A percentile compares a stretch with the other conserved stretches of the same genome.
These are phyloP conservation scores for Purpureocillium takamizusanense DNA, from an alignment of 2,329 filamentous ascomycete genomes.

Conservation along the genomic window DNA sequence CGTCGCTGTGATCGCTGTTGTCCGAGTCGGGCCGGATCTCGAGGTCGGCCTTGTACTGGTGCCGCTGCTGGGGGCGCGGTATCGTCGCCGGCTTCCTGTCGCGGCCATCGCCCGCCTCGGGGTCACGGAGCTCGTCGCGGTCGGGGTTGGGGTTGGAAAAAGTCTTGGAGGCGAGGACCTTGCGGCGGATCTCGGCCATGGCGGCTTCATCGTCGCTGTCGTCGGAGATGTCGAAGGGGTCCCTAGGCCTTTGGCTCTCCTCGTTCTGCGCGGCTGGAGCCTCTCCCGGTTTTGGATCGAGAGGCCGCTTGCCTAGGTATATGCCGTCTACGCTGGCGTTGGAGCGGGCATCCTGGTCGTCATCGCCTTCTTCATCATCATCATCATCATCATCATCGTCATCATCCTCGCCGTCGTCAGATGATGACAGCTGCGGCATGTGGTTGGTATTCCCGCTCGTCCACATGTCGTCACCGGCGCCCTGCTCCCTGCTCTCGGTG, in stretches of 20 bases:
- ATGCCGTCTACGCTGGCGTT: constrained; percentile 46
- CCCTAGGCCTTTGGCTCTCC: constrained; percentile 34
- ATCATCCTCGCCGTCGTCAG: constrained; percentile 46
- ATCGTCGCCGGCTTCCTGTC: constrained; percentile 50
- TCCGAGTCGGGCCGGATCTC: constrained; percentile 52
- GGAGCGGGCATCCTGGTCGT: constrained; percentile 28
- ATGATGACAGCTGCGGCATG: constrained; percentile 39
- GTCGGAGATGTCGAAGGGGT: constrained; percentile 70
- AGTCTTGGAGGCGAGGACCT: constrained; percentile 84
- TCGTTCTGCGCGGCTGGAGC: constrained; percentile 8
- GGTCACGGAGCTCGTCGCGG: constrained; percentile 22
- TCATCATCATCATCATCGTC: constrained; percentile 48
- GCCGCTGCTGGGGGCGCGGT: constrained; percentile 39
- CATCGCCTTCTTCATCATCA: constrained; percentile 39
- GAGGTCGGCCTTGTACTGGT: constrained; percentile 45
- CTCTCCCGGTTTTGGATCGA: constrained; percentile 7
- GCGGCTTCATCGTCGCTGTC: constrained; percentile 61
- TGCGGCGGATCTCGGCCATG: constrained; percentile 86
- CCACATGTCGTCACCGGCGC: constrained; percentile 77
- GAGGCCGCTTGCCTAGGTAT: constrained; percentile 47
- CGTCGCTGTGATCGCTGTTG: constrained; percentile 44
- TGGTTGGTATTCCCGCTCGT: constrained; percentile 83
- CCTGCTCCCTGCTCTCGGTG: constrained; percentile 62
- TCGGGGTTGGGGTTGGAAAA: constrained; percentile 53
- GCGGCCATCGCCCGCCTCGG: constrained; percentile 13